Evolutionary conservation across 192 early-diverging fungal genomes (phyloP), one percentile per base, ranked within the genome.

Genomic region (Podila verticillata): DNA sequence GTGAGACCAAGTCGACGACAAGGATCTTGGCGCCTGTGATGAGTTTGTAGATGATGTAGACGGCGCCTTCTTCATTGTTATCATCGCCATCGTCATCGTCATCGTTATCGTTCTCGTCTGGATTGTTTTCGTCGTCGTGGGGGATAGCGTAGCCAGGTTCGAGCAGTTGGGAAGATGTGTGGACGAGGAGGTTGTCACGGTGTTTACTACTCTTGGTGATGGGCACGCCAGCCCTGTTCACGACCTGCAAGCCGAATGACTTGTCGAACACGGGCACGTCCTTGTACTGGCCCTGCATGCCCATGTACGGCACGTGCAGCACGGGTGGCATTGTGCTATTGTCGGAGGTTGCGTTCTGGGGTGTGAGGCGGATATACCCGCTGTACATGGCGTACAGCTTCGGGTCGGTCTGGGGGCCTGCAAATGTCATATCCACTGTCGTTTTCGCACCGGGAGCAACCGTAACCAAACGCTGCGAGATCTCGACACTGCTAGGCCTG

Each of bases 341-440:
- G 20, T 54, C 10, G 20, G 58, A 19, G 0, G 3, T 31, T 29
- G 39, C 39, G 28, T 32, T 49, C 19, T 22, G 12, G 8, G 63
- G 63, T 13, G 17, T 34, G 8, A 64, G 35, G 22, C 63, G 63
- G 29, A 64, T 26, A 48, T 5, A 64, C 5, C 63, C 63, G 12
- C 32, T 36, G 44, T 64, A 64, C 10, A 48, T 8, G n/a, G 57
- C 65, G 36, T 74, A 85, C 7, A 83, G 73, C 24, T 70, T 68
- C 7, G 83, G 59, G 9, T 81, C 61, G 6, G 48, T 58, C 5
- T 65, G 51, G 54, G 73, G 65, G 1, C 81, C 81, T 26, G 63
- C 28, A 13, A 85, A 57, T 13, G 71, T 75, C 34, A 82, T 24
- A 57, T 85, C 63, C 12, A 64, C 44, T 2, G 35, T 48, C 7